Conservation (phyloP, 345 rosid genomes). For the Laguncularia racemosa region DNA sequence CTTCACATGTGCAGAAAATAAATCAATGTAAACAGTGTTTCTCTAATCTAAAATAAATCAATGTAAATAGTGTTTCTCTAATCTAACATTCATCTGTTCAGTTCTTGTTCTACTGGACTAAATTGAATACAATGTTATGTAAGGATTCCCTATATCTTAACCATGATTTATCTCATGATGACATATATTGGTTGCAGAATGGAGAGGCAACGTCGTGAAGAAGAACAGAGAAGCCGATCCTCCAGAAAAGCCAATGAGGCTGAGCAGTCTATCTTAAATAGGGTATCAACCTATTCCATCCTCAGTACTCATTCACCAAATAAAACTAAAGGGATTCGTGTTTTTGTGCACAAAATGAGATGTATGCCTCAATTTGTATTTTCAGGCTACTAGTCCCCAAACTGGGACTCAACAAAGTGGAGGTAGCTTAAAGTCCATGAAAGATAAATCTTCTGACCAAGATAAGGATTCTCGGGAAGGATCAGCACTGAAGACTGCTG, state of each 20-base stretch:
- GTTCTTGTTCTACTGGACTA: not conserved
- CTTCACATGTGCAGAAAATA: not conserved
- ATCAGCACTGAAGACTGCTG: constrained; percentile 52
- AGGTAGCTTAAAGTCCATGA: constrained; percentile 75
- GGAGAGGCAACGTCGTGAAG: constrained; percentile 98
- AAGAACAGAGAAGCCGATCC: constrained; percentile 72
- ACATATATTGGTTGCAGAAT: constrained; percentile 32
- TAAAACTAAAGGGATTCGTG: too few species aligned
- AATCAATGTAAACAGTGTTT: not conserved
- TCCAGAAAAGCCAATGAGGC: constrained; percentile 78
- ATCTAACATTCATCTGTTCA: not conserved
- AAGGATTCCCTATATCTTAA: too few species aligned
- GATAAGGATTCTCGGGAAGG: constrained; percentile 62
- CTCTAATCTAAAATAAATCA: not conserved
- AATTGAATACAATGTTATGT: too few species aligned
- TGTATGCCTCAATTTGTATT: constrained; percentile 5
- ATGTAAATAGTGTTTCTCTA: not conserved
- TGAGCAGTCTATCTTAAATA: constrained; percentile 64
- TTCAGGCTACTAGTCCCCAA: constrained; percentile 91
- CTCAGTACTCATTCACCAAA: too few species aligned
- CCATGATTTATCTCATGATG: not conserved
- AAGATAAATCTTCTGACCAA: constrained; percentile 48
- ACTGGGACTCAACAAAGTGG: constrained; percentile 57
- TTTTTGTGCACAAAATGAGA: too few species aligned
- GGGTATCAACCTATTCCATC: constrained; percentile 32